Base-by-base conservation (phyloP, 495 filamentous ascomycete species). In the Delitschia confertaspora region DNA sequence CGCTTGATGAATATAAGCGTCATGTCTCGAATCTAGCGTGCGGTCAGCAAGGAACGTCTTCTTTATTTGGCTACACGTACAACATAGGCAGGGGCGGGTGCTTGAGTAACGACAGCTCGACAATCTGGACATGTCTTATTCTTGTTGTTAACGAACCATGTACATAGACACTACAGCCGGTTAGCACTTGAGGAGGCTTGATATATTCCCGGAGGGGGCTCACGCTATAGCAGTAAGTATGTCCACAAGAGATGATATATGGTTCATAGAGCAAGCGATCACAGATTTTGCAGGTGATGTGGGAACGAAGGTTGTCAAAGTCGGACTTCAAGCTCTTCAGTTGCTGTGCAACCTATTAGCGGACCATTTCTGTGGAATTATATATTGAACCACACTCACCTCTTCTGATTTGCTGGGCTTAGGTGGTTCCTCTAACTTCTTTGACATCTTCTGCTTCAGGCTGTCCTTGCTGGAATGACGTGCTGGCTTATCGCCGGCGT, bases 141-240 rank as follows among this genome's bases (percentile, higher is more conserved):
- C 55, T 67, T 69, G 42, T 74, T 72, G 45, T 65, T 69, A 6
- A 63, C 64, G 51, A 85, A 77, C 81, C 82, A 85, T 48, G 72
- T 72, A 23, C 72, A 63, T 18, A 84, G 63, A 57, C 81, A 85
- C 77, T 81, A 37, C 21, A 50, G 18, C n/a, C 6, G 1, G 39
- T 53, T 42, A 62, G 59, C 33, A 32, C 42, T 13, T 11, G 24
- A 23, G n/a, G 13, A 10, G 13, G 6, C n/a, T 0, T 16, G 24
- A 5, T 13, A 6, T 0, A 6, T 4, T n/a, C 16, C 10, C n/a
- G n/a, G n/a, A n/a, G 3, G 11, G 40, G 29, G 59, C 71, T 55
- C 44, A 80, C 77, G 31, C 71, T 76, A 53, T 85, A 85, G 58
- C 81, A 85, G 53, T 82, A 85, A 3, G 81, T 82, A 61, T 85